Base-by-base conservation (phyloP, 805 yeast species). In the Saturnispora besseyi region DNA sequence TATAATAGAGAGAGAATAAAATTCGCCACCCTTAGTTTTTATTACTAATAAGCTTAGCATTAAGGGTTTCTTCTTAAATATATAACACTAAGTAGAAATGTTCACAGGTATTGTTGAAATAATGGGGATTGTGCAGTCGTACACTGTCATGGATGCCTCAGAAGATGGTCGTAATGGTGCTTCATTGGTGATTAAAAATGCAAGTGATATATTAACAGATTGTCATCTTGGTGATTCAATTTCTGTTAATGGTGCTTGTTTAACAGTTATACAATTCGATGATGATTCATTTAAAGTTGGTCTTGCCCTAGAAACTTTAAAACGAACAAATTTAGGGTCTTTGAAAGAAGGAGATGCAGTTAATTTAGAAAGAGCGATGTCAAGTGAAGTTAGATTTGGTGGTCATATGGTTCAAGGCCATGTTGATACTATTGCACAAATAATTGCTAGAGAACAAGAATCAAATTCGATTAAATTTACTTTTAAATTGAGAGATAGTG, bases 361-460 rank as follows among this genome's bases (percentile, higher is more conserved):
- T 21, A 91, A 93, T 63, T 71, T 91, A 53, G 99, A 93, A 65
- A 74, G 99, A 52, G 99, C 99, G 0, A 88, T 93, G 31, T 72
- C 81, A 2, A 73, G 71, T 12, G 87, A 86, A 48, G 87, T 81
- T 6, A 73, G 99, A 55, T 79, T 90, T 60, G 99, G 99, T 24
- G 99, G 99, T 0, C 99, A 93, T 66, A 79, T 91, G 55, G 99
- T 93, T 2, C 99, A 93, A 61, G 99, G 99, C 5, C 99, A 93
- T 69, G 88, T 93, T 29, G 99, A 93, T 64, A 87, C 96, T 0
- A 75, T 83, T 33, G 96, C 96, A 2, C 65, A 63, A 33, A 83
- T 91, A 37, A 73, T 75, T 1, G 64, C 67, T 0, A 73, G 67
- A 28, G 66, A 56, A 9, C 68, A 76, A 1, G 97, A 90, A 60